Conservation (phyloP, 2,329 filamentous ascomycete species). For the Albophoma yamanashiensis region DNA sequence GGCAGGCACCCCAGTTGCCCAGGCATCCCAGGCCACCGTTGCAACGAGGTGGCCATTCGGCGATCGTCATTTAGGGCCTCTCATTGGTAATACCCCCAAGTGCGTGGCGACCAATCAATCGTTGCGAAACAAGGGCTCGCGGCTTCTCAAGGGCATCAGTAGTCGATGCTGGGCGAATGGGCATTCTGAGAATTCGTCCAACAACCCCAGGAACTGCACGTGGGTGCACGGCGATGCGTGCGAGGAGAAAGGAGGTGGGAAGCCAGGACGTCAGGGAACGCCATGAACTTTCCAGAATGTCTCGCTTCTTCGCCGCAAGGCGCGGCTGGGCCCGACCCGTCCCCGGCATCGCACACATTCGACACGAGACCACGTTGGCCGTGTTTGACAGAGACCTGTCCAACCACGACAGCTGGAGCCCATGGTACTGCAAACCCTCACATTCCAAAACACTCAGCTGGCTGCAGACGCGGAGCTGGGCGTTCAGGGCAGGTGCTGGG, state of each 20-base stretch:
- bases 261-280: constrained; percentile 1
- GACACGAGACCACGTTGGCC: background rate
- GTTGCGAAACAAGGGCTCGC: constrained; percentile 2
- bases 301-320: constrained; percentile 1
- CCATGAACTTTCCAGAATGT: constrained; percentile 8
- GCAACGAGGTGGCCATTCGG: background rate
- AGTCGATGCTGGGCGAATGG: constrained; percentile 9
- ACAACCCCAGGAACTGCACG: background rate
- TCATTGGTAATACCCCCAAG: constrained; percentile 2
- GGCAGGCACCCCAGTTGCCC: no score
- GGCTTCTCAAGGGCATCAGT: background rate
- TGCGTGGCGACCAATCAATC: constrained; percentile 1
- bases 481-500: background rate
- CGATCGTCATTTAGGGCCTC: background rate
- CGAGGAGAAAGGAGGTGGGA: background rate
- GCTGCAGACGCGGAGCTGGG: background rate
- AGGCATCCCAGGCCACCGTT: background rate
- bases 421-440: background rate
- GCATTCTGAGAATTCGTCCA: background rate
- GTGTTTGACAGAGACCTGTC: background rate
- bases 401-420: background rate
- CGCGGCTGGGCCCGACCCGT: background rate
- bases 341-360: background rate
- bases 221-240: background rate
- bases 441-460: background rate